These are phyloP conservation scores for Xylariaceae sp. DNA, from an alignment of 2,329 filamentous ascomycete genomes.

Conservation along the genomic window DNA sequence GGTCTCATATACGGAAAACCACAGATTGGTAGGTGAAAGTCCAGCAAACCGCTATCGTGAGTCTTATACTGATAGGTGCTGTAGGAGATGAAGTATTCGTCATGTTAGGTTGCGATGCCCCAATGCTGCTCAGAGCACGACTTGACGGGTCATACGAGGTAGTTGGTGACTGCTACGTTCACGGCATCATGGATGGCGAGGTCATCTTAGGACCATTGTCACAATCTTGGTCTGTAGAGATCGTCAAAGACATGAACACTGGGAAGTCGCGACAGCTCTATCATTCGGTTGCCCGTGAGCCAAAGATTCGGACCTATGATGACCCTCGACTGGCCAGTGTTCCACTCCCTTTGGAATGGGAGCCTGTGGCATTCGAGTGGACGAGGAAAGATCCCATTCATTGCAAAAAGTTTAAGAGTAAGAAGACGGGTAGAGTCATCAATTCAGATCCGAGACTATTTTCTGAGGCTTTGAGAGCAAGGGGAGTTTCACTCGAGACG, in stretches of 20 bases:
- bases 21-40: constrained; percentile 4
- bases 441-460: constrained; percentile 21
- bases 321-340: constrained; percentile 14
- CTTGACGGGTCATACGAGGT: constrained; percentile 10
- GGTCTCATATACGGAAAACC: neutral
- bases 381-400: constrained; percentile 9
- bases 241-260: no score
- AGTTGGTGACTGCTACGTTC: constrained; percentile 17
- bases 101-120: constrained; percentile 14
- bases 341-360: constrained; percentile 14
- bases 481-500: constrained; percentile 12
- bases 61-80: neutral
- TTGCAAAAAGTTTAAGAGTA: constrained; percentile 14
- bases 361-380: constrained; percentile 11
- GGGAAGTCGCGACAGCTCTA: no score
- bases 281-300: no score
- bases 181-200: constrained; percentile 20
- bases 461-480: constrained; percentile 11
- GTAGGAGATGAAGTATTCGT: constrained; percentile 19
- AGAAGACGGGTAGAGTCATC: constrained; percentile 12
- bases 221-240: constrained; percentile 10
- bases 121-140: constrained; percentile 12
- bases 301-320: neutral
- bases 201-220: constrained; percentile 13
- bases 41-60: neutral